Evolutionary conservation across 495 filamentous ascomycete genomes (phyloP).

Genomic region (Hypomontagnella submonticulosa): DNA sequence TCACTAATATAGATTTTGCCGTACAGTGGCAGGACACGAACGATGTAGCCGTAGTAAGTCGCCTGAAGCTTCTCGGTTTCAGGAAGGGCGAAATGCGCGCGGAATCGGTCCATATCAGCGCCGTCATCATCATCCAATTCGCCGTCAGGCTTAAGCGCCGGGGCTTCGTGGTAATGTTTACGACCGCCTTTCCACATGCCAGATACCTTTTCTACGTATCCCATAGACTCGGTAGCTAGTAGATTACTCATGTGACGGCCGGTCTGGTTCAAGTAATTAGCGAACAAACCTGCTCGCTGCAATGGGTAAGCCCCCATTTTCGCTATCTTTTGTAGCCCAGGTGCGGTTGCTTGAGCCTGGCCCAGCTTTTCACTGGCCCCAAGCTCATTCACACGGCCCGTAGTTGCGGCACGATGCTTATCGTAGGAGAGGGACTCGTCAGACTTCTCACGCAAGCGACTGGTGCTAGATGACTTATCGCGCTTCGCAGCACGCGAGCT

Average conservation of each 20-base stretch:
- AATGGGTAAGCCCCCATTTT: constrained; percentile 82
- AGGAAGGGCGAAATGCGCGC: constrained; percentile 88
- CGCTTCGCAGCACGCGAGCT: constrained; percentile 44
- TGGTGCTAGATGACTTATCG: constrained; percentile 31
- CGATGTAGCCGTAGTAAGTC: constrained; percentile 87
- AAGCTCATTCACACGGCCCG: constrained; percentile 51
- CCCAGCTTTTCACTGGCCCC: constrained; percentile 46
- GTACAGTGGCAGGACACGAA: constrained; percentile 90
- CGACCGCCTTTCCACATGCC: constrained; percentile 96
- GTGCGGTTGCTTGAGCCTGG: constrained; percentile 53
- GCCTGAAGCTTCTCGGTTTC: constrained; percentile 86
- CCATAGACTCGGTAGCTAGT: constrained; percentile 93
- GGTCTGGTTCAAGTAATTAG: constrained; percentile 80
- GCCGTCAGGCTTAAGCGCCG: constrained; percentile 73
- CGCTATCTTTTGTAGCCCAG: constrained; percentile 75
- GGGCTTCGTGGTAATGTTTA: constrained; percentile 84
- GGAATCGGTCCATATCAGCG: constrained; percentile 79
- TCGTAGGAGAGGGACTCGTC: constrained; percentile 21
- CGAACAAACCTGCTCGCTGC: constrained; percentile 85
- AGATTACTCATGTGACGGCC: constrained; percentile 83
- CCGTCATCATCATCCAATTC: constrained; percentile 68
- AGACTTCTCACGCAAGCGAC: constrained; percentile 25
- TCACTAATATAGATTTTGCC: constrained; percentile 97
- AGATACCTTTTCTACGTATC: constrained; percentile 95
- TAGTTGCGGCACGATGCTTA: constrained; percentile 47